Evolutionary conservation across 805 yeast species (phyloP).

Genomic region (Ogataea wickerhamii): DNA sequence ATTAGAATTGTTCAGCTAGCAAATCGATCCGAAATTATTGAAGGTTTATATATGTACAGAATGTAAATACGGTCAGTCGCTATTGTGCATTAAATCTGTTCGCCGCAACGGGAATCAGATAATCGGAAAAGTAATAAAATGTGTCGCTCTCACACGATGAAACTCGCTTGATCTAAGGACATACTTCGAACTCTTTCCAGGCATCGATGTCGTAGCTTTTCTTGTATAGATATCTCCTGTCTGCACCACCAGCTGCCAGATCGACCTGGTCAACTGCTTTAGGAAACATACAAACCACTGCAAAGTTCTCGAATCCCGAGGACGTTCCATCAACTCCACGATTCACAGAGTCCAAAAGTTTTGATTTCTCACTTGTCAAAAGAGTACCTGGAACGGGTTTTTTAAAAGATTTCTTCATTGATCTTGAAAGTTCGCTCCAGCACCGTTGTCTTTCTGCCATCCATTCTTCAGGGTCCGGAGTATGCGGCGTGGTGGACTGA

Average conservation of each 20-base stretch:
- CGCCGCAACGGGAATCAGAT: no score
- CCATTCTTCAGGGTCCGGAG: constrained; percentile 67
- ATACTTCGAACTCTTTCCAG: constrained; percentile 77
- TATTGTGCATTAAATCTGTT: no score
- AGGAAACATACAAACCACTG: constrained; percentile 63
- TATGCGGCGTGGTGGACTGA: constrained; percentile 18
- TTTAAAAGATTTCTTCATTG: constrained; percentile 60
- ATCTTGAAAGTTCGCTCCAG: constrained; percentile 60
- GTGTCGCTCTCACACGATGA: no score
- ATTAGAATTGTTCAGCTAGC: no score
- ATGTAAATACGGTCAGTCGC: no score
- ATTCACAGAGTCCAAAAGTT: constrained; percentile 62
- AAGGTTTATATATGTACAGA: no score
- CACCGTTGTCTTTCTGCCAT: constrained; percentile 54
- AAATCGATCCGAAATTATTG: no score
- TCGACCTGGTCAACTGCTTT: constrained; percentile 69
- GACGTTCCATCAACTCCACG: constrained; percentile 83
- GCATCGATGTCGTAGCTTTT: constrained; percentile 49
- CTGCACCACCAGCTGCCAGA: constrained; percentile 45
- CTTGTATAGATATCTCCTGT: constrained; percentile 50
- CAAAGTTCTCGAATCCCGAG: constrained; percentile 61
- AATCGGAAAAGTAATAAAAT: no score
- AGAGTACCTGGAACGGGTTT: constrained; percentile 70
- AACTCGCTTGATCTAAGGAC: no score
- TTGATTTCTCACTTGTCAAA: constrained; percentile 51